Evolutionary conservation across 257 asterid genomes (phyloP).

Genomic region (Forsythia suspensa): DNA sequence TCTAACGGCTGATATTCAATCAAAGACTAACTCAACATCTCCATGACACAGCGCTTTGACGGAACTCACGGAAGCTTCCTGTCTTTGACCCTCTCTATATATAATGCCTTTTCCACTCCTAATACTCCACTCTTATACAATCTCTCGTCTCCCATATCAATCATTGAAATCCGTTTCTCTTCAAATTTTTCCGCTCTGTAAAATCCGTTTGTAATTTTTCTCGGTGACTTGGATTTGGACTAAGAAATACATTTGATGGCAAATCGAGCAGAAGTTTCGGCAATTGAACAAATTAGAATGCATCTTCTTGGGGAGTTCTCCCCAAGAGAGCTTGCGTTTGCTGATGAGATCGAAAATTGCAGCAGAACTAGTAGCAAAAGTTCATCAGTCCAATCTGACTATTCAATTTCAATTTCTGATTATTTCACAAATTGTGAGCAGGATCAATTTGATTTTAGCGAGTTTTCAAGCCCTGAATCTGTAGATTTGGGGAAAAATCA

Average conservation of each 20-base stretch:
- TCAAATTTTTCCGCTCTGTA: not conserved
- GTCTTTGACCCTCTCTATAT: not conserved
- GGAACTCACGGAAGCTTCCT: not conserved
- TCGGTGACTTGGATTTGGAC: too few species aligned
- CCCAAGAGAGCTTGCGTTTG: conserved; percentile 5
- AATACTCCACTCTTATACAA: not conserved
- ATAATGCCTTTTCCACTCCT: conserved; percentile 12
- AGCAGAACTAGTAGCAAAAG: not conserved
- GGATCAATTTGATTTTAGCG: not conserved
- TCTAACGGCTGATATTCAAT: not conserved
- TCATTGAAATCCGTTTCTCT: not conserved
- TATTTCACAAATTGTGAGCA: conserved; percentile 12
- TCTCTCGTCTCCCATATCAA: not conserved
- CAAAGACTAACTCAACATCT: conserved; percentile 20
- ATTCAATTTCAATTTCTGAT: conserved; percentile 15
- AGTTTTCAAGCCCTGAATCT: not conserved
- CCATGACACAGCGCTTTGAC: conserved; percentile 13
- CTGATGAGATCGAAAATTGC: not conserved
- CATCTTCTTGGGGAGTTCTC: conserved; percentile 45
- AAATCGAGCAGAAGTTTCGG: conserved; percentile 27
- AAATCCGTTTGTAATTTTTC: not conserved
- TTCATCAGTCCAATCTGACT: conserved; percentile 19
- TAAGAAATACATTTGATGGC: conserved; percentile 10
- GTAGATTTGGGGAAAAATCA: not conserved
- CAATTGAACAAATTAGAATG: conserved; percentile 36